phyloP scores from a whole-genome alignment of 1,284 basidiomycete species.

The Coriolopsis trogii region DNA sequence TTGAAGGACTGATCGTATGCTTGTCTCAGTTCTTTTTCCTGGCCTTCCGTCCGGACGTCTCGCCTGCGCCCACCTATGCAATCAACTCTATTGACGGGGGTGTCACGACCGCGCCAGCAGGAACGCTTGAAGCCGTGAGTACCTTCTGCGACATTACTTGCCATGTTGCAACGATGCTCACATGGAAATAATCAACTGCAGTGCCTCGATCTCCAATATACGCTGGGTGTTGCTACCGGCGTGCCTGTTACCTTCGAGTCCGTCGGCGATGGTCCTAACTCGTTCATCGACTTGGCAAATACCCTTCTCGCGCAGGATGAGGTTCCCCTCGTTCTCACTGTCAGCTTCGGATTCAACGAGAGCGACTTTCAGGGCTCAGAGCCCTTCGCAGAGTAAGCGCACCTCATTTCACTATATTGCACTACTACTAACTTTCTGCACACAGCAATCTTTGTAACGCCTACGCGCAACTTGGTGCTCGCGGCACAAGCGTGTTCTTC shows the following conservation, averaged over 20 bases:
- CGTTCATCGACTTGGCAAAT: slow-evolving; percentile 35
- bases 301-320: slow-evolving; percentile 27
- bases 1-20: no score
- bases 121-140: slow-evolving; percentile 15
- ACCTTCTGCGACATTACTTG: no score
- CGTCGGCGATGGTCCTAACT: slow-evolving; percentile 21
- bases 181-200: no score
- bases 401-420: background rate
- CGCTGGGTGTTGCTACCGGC: slow-evolving; percentile 60
- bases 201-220: slow-evolving; percentile 66
- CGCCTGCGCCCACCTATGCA: slow-evolving; percentile 26
- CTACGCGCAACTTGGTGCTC: slow-evolving; percentile 48
- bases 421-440: background rate
- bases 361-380: slow-evolving; percentile 34
- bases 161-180: no score
- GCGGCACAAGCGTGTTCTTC: slow-evolving; percentile 61
- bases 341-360: slow-evolving; percentile 56
- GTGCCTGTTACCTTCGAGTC: slow-evolving; percentile 17
- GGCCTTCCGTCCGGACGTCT: slow-evolving; percentile 51
- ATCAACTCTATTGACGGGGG: slow-evolving; percentile 22
- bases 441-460: slow-evolving; percentile 15
- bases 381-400: slow-evolving; percentile 52
- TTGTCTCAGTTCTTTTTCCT: slow-evolving; percentile 55
- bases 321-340: slow-evolving; percentile 35
- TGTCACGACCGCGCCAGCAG: slow-evolving; percentile 39